Base-by-base conservation (phyloP, 2,329 filamentous ascomycete genomes). In the Epichloe festucae region DNA sequence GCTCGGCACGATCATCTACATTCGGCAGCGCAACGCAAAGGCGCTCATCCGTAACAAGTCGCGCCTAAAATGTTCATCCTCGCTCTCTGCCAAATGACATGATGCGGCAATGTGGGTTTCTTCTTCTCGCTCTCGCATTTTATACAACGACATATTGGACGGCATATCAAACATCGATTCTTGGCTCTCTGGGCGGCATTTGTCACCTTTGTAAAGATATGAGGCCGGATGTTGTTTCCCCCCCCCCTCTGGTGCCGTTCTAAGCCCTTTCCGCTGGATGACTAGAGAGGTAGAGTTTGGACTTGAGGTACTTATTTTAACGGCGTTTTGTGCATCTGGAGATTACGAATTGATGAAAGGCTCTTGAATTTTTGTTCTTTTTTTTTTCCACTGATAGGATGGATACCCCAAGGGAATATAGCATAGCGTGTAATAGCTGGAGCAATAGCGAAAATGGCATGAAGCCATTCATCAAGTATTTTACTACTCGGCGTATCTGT, bases 1-100 rank as follows among this genome's bases (percentile, higher is more conserved):
- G 65, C 19, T 57, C 65, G 10, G 65, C 69, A 36, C 65, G 73
- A 52, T 72, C 73, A 3, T 71, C 73, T 7, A 75, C 68, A 36
- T 76, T 77, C 55, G 69, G 69, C 46, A 64, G 71, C 53, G 65
- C 68, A 35, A 66, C 62, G 40, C 70, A 71, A 52, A 68, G 74
- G 49, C 67, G 68, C 52, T 66, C 70, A 11, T 77, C 75, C 17
- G 71, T 77, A 40, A 64, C 70, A 46, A 70, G 70, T 56, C 70
- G 73, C 50, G 74, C 68, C 45, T 77, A 70, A 65, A 53, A 5
- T 31, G 14, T 45, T n/a, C 3, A 6, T 15, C 17, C 27, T 48
- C 19, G 43, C 8, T 45, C 15, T 15, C n/a, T 46, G 44, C n/a
- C 31, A 12, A 12, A 31, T 46, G 49, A 27, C 19, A 38, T 49